Evolutionary conservation across 2,329 filamentous ascomycete species (phyloP), one percentile per base, ranked within the genome.

Genomic region (Malbranchea zuffiana): DNA sequence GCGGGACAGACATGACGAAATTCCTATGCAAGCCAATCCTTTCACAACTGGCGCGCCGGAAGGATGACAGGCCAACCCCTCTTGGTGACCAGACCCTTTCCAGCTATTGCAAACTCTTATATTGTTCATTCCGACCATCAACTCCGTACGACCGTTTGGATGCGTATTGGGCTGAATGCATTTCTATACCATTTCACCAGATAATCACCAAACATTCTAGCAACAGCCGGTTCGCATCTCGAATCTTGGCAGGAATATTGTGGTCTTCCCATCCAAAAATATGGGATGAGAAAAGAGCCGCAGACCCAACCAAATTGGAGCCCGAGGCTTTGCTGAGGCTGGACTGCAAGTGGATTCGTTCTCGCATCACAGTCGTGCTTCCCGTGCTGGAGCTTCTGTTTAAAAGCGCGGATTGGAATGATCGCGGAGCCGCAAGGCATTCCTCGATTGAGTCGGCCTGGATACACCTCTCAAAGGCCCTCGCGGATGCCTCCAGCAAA

Each of bases 311-410:
- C 4, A 67, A 78, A 20, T 61, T 76, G 36, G 71, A 67, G 35
- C 69, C 78, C 0, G 74, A 78, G n/a, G 85, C 95, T 42, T 66
- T 98, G n/a, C 82, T 86, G 4, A 66, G 78, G 5, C 65, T 96
- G 5, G 86, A 96, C 50, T 69, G 82, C 3, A 85, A 81, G 64
- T 98, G 90, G 90, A 68, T 92, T 8, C 75, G 88, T 36, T 79
- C 74, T 41, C 84, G 83, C 43, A 65, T 80, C 3, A 54, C 64
- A 1, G 69, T 68, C 28, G 69, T 95, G 3, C 72, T 94, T n/a
- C 62, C 59, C 8, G 65, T 75, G 4, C 62, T 79, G 12, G 70
- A 75, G 47, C 31, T 19, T 10, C 28, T 35, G 6, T 26, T 31
- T 5, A 63, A 64, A 33, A 58, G 59, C 6, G 66, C 65, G 2